Base-by-base conservation (phyloP, 768 basidiomycete genomes). In the Tulasnella sp. region DNA sequence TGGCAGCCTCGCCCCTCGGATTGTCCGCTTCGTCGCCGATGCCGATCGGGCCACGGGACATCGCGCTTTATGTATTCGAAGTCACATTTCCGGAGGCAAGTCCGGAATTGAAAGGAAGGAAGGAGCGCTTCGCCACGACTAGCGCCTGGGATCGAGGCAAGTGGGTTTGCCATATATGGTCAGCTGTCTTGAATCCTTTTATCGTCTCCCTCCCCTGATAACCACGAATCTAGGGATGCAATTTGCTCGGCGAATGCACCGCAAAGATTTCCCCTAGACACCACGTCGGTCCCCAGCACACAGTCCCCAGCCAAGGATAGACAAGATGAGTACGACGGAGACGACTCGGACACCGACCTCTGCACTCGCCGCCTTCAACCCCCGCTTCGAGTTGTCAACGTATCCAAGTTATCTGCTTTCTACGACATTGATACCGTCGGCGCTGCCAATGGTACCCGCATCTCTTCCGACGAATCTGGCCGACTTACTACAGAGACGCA, bases 131-230 rank as follows among this genome's bases (percentile, higher is more conserved):
- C 39, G 71, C 71, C 22, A 64, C 59, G 11, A 66, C 71, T n/a
- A 40, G 62, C 19, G 59, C 71, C 8, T 72, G 71, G 71, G 71
- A 72, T 32, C 22, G 62, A 40, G 71, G 71, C 34, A 72, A 72
- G 29, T 72, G 71, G 71, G 71, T 72, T 16, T 72, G 71, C 39
- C 62, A 72, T 37, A 26, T 72, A 19, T 72, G 71, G 71, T 72
- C 17, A 37, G 62, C 17, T 63, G 26, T 17, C 26, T 19, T n/a
- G 16, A 1, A 22, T 47, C 14, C 52, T 26, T n/a, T 29, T 72
- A 39, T 40, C 8, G 29, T 36, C 11, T 12, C n/a, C 41, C 16
- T 19, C 17, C 26, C 17, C 52, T 59, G 4, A 59, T 26, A 17
- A 29, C 32, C 32, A 22, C 16, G 35, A 63, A 34, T 35, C 8